These are phyloP conservation scores for Vicia sativa DNA, from an alignment of 306 rosid genomes.

Conservation along the genomic window DNA sequence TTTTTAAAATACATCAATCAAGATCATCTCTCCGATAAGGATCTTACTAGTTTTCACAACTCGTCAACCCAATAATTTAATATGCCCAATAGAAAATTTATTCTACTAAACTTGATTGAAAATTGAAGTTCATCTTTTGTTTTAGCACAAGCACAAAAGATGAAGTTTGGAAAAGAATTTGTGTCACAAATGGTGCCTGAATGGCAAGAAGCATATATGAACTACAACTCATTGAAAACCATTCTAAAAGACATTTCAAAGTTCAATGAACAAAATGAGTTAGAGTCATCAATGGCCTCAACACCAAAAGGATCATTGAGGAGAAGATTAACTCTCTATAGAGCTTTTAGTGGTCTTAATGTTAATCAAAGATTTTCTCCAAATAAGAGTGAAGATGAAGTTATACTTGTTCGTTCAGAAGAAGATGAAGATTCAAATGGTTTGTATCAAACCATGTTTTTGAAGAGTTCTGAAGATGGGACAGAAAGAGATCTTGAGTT, in stretches of 20 bases:
- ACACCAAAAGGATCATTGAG: slow-evolving; percentile 52
- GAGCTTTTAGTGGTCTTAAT: slow-evolving; percentile 75
- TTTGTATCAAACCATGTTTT: slow-evolving; percentile 53
- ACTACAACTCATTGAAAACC: slow-evolving; percentile 59
- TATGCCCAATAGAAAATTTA: too few species aligned
- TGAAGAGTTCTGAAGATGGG: slow-evolving; percentile 51
- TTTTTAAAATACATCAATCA: neutral
- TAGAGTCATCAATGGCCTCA: slow-evolving; percentile 41
- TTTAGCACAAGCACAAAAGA: slow-evolving; percentile 25
- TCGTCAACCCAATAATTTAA: too few species aligned
- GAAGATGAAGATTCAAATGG: slow-evolving; percentile 42
- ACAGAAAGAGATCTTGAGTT: slow-evolving; percentile 58
- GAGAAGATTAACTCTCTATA: slow-evolving; percentile 56
- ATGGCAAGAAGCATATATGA: slow-evolving; percentile 82
- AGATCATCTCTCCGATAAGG: neutral
- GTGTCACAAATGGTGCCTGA: slow-evolving; percentile 72
- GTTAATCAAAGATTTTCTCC: slow-evolving; percentile 44
- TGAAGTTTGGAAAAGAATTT: slow-evolving; percentile 86
- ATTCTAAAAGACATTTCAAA: slow-evolving; percentile 45
- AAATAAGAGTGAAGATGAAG: slow-evolving; percentile 56
- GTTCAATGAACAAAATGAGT: slow-evolving; percentile 25
- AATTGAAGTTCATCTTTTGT: too few species aligned
- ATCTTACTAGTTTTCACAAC: neutral
- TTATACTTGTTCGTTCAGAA: slow-evolving; percentile 48
- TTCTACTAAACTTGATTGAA: too few species aligned